Conservation (phyloP, 2,329 filamentous ascomycete species). For the Ophiostoma montium region DNA sequence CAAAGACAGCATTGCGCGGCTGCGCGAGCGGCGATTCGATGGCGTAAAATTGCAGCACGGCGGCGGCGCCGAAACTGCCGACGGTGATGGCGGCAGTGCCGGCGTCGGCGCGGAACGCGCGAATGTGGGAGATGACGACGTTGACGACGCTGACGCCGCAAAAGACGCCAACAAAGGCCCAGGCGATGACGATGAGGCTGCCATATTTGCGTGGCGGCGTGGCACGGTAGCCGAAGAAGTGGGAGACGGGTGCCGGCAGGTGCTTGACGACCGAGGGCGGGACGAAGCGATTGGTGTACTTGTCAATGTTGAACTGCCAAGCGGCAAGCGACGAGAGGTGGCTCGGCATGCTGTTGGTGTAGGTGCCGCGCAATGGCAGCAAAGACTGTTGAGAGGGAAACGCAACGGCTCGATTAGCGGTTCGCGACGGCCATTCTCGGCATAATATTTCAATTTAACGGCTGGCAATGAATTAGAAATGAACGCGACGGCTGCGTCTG, state of each 20-base stretch:
- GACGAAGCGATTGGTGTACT: conserved; percentile 56
- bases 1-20: conserved; percentile 53
- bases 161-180: conserved; percentile 53
- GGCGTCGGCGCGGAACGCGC: conserved; percentile 35
- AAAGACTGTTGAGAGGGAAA: too few relatives aligned
- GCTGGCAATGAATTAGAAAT: neutral
- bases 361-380: neutral
- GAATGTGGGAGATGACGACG: conserved; percentile 38
- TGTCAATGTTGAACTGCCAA: conserved; percentile 62
- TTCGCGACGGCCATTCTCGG: too few relatives aligned
- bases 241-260: conserved; percentile 51
- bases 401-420: too few relatives aligned
- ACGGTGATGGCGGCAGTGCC: conserved; percentile 42
- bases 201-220: conserved; percentile 28
- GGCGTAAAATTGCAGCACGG: conserved; percentile 60
- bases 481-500: neutral
- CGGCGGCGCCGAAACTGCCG: conserved; percentile 59
- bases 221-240: conserved; percentile 52
- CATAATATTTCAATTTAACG: neutral
- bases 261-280: conserved; percentile 49
- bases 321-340: neutral
- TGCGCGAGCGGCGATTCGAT: conserved; percentile 61
- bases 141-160: conserved; percentile 45
- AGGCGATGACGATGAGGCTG: conserved; percentile 44
- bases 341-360: neutral